Evolutionary conservation across 139 green algal species (phyloP).

Genomic region (Micractinium sp.): DNA sequence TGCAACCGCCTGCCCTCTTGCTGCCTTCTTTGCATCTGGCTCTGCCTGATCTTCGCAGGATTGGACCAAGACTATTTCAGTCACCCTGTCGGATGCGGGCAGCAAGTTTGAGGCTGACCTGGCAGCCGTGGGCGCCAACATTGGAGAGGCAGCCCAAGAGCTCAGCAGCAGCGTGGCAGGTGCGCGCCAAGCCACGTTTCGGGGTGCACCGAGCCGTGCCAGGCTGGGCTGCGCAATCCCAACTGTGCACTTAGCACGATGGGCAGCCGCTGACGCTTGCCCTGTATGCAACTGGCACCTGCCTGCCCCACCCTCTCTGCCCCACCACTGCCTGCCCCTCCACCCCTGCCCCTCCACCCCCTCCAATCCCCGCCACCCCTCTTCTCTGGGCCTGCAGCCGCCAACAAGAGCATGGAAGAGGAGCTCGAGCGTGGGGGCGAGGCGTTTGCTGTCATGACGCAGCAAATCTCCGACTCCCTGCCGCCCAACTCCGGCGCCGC

Average conservation of each 20-base stretch:
- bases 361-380: background rate
- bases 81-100: background rate
- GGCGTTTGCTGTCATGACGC: background rate
- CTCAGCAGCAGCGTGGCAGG: slow-evolving; percentile 1
- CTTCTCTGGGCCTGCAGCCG: background rate
- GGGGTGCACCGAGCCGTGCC: too few species aligned
- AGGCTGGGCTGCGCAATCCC: too few species aligned
- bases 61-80: background rate
- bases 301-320: too few species aligned
- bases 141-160: background rate
- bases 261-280: background rate
- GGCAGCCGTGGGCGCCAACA: background rate
- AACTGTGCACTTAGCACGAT: too few species aligned
- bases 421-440: slow-evolving; percentile 8
- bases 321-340: too few species aligned
- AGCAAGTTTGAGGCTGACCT: background rate
- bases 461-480: background rate
- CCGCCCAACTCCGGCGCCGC: background rate
- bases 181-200: background rate
- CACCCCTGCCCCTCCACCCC: background rate
- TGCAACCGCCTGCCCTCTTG: too few species aligned
- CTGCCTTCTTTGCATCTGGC: too few species aligned
- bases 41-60: background rate
- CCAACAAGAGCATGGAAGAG: background rate
- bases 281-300: too few species aligned